A percentile compares a stretch with the other conserved stretches of the same genome.
Conservation (phyloP, 2,329 filamentous ascomycete genomes). For the Seiridium unicorne region DNA sequence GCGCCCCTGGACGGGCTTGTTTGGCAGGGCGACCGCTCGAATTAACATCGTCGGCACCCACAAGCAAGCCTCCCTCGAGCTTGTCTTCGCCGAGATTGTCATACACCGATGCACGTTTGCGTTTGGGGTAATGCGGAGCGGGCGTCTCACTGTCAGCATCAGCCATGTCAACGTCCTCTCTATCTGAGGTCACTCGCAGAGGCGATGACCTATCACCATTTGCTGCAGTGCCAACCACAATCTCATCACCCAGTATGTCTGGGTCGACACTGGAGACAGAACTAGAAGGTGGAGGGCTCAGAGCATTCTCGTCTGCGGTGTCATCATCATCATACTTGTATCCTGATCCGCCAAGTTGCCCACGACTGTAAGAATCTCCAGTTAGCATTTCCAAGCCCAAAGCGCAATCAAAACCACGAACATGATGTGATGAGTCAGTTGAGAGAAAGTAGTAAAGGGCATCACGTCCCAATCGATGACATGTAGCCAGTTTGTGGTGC, state of each 20-base stretch:
- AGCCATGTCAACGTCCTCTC: conserved; percentile 43
- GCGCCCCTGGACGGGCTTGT: conserved; percentile 24
- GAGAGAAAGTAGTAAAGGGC: no score
- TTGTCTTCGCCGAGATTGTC: conserved; percentile 48
- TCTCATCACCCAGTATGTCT: conserved; percentile 48
- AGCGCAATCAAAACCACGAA: neutral
- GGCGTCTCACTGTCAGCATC: conserved; percentile 36
- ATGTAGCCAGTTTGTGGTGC: no score
- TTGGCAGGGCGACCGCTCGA: conserved; percentile 19
- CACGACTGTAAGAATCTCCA: neutral
- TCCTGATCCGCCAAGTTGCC: neutral
- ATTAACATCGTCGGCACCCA: conserved; percentile 28
- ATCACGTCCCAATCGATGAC: no score
- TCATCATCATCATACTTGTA: conserved; percentile 28
- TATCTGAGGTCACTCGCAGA: conserved; percentile 29
- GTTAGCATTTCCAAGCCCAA: neutral
- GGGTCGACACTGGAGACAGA: conserved; percentile 38
- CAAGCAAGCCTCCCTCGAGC: conserved; percentile 34
- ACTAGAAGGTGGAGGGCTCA: conserved; percentile 42
- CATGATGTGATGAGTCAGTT: neutral
- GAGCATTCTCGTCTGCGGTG: conserved; percentile 36
- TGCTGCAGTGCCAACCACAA: conserved; percentile 46
- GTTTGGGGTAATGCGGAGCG: conserved; percentile 47
- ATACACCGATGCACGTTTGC: conserved; percentile 53
- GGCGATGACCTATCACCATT: conserved; percentile 37